phyloP scores from a whole-genome alignment of 441 rosid species.

The Daphne laureola region DNA sequence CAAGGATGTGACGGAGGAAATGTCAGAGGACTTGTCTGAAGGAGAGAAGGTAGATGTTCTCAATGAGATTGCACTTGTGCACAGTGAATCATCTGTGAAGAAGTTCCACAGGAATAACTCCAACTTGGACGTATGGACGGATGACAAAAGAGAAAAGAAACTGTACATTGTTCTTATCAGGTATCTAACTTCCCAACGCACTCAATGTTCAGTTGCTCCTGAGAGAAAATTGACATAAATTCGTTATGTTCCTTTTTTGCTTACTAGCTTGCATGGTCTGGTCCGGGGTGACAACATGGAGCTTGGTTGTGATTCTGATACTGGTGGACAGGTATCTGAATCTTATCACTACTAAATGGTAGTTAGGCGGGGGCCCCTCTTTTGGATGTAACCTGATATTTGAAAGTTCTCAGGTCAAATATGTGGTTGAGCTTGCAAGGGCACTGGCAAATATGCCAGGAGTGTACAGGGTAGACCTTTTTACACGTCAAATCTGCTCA shows the following conservation, averaged over 20 bases:
- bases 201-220: neutral
- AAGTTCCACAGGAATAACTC: slow-evolving; percentile 57
- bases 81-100: slow-evolving; percentile 53
- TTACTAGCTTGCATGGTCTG: slow-evolving; percentile 78
- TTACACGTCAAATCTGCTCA: slow-evolving; percentile 79
- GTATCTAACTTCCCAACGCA: slow-evolving; percentile 20
- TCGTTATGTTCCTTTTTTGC: slow-evolving; percentile 8
- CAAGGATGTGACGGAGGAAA: slow-evolving; percentile 75
- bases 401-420: slow-evolving; percentile 59
- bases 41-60: slow-evolving; percentile 80
- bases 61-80: slow-evolving; percentile 39
- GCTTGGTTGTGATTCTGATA: slow-evolving; percentile 97
- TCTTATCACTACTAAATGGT: neutral
- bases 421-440: slow-evolving; percentile 91
- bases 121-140: slow-evolving; percentile 84
- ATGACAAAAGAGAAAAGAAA: slow-evolving; percentile 85
- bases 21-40: slow-evolving; percentile 91
- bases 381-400: slow-evolving; percentile 10
- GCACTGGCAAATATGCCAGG: slow-evolving; percentile 97
- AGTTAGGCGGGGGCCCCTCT: neutral
- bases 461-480: slow-evolving; percentile 91
- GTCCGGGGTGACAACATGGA: slow-evolving; percentile 98
- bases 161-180: slow-evolving; percentile 89
- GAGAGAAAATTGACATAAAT: slow-evolving; percentile 1
- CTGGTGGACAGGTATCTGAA: slow-evolving; percentile 85